Percentiles rank a stretch among this genome's conserved stretches.
phyloP scores from a whole-genome alignment of 1,284 basidiomycete species.

The Cryptococcus floricola region DNA sequence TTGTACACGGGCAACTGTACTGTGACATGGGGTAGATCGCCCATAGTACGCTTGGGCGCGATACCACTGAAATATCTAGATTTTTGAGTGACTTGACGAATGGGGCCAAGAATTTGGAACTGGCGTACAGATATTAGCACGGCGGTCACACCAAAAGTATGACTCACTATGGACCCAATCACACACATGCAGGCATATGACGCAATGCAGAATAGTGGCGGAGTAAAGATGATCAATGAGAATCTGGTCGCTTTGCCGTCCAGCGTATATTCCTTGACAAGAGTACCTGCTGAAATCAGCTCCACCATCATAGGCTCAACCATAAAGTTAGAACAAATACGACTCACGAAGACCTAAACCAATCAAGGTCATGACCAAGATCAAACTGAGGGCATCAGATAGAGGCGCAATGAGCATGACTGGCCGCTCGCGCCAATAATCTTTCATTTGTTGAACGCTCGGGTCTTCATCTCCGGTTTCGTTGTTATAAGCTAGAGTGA shows the following conservation, averaged over 20 bases:
- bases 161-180: constrained; percentile 23
- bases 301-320: not conserved
- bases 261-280: constrained; percentile 53
- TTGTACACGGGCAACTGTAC: constrained; percentile 61
- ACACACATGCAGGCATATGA: constrained; percentile 30
- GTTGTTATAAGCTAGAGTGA: not conserved
- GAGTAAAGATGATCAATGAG: constrained; percentile 50
- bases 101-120: constrained; percentile 51
- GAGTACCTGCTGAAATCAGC: constrained; percentile 36
- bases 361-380: constrained; percentile 27
- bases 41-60: constrained; percentile 52
- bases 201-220: constrained; percentile 53
- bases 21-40: constrained; percentile 56
- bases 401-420: constrained; percentile 53
- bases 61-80: constrained; percentile 54
- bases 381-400: constrained; percentile 53
- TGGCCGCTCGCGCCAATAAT: constrained; percentile 41
- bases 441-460: constrained; percentile 17
- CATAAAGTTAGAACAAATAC: not conserved
- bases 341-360: constrained; percentile 32
- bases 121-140: constrained; percentile 4
- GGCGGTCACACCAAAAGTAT: constrained; percentile 41
- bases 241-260: constrained; percentile 54
- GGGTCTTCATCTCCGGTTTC: constrained; percentile 28
- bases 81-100: constrained; percentile 55